phyloP scores from a whole-genome alignment of 306 rosid species.

The Argentina anserina region DNA sequence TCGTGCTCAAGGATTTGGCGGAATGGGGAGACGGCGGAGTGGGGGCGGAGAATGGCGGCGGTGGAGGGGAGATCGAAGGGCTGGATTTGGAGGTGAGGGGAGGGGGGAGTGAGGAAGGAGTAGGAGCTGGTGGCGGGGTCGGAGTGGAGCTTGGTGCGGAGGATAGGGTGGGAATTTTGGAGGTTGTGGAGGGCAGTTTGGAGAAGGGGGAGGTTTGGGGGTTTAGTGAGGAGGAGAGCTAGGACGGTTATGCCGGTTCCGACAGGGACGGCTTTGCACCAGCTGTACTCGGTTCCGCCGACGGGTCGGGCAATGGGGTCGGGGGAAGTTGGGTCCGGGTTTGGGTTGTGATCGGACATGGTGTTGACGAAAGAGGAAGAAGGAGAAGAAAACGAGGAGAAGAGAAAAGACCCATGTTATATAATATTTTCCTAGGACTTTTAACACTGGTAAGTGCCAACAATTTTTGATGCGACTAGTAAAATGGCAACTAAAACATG shows the following conservation, averaged over 20 bases:
- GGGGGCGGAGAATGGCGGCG: conserved; percentile 36
- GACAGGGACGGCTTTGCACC: conserved; percentile 81
- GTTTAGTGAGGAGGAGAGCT: conserved; percentile 65
- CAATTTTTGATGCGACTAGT: too few species aligned
- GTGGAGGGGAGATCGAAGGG: conserved; percentile 57
- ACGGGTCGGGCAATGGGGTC: conserved; percentile 40
- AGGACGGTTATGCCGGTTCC: conserved; percentile 88
- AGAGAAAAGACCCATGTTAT: background rate
- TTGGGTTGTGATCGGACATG: conserved; percentile 37
- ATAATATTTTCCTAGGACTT: background rate
- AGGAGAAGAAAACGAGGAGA: background rate
- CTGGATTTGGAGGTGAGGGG: conserved; percentile 49
- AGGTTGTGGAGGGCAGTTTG: conserved; percentile 58
- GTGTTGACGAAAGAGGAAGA: background rate
- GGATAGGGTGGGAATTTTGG: conserved; percentile 77
- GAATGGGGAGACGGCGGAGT: conserved; percentile 35
- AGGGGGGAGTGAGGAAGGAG: conserved; percentile 40
- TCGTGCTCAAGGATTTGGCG: conserved; percentile 67
- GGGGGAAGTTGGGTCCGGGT: conserved; percentile 1
- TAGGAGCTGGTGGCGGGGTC: conserved; percentile 34
- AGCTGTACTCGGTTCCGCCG: conserved; percentile 90
- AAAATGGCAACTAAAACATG: too few species aligned
- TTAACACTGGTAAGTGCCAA: too few species aligned
- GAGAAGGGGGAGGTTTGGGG: conserved; percentile 44
- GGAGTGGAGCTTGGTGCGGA: conserved; percentile 65